phyloP scores from a whole-genome alignment of 495 filamentous ascomycete species.

The Daldinia vernicosa region DNA sequence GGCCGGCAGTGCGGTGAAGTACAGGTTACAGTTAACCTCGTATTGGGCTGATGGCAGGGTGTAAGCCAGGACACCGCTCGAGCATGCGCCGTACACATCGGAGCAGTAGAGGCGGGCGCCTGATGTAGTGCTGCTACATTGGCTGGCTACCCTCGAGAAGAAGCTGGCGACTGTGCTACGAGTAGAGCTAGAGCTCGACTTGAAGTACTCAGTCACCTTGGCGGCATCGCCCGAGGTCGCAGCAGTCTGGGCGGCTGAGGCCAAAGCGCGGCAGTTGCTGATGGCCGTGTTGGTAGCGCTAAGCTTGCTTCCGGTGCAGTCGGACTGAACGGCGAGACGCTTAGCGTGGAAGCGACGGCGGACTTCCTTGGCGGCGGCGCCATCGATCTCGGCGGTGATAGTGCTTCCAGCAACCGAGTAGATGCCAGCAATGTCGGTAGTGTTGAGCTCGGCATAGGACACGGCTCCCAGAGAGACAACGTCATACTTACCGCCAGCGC shows the following conservation, averaged over 20 bases:
- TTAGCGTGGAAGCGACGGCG: conserved; percentile 58
- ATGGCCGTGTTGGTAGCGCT: conserved; percentile 58
- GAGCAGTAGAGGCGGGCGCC: conserved; percentile 62
- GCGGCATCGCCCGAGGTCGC: conserved; percentile 58
- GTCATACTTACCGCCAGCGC: conserved; percentile 57
- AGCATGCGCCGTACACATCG: conserved; percentile 62
- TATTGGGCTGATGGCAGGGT: conserved; percentile 61
- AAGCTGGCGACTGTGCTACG: conserved; percentile 62
- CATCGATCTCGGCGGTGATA: conserved; percentile 60
- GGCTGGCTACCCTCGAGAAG: conserved; percentile 59
- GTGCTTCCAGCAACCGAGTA: conserved; percentile 59
- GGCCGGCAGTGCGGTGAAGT: conserved; percentile 54
- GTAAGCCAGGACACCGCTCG: conserved; percentile 65
- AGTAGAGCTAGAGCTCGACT: conserved; percentile 56
- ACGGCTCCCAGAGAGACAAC: conserved; percentile 59
- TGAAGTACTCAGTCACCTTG: conserved; percentile 71
- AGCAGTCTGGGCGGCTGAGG: conserved; percentile 62
- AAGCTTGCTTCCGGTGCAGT: conserved; percentile 58
- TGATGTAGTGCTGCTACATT: conserved; percentile 57
- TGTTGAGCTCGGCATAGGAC: conserved; percentile 59
- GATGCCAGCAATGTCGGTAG: conserved; percentile 57
- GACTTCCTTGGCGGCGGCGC: conserved; percentile 57
- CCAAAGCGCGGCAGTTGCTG: conserved; percentile 59
- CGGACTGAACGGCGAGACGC: conserved; percentile 59
- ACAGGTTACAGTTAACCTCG: conserved; percentile 67